phyloP scores from a whole-genome alignment of 176 grass and related monocot species.

The Triticum timopheevii region DNA sequence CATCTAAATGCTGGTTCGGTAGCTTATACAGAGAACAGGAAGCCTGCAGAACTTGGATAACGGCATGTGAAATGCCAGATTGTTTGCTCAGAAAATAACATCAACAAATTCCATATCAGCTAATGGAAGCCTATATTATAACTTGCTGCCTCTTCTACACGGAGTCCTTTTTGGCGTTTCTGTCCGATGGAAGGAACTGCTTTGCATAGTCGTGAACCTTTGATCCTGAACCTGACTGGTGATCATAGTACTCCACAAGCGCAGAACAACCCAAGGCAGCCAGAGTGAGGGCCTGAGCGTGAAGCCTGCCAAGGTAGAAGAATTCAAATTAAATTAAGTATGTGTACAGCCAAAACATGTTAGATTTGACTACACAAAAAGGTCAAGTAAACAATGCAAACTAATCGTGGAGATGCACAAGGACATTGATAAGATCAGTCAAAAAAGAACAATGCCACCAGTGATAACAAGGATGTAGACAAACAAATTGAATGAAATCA shows the following conservation, averaged over 20 bases:
- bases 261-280: constrained; percentile 82
- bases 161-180: constrained; percentile 41
- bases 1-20: constrained; percentile 9
- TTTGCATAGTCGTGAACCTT: constrained; percentile 70
- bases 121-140: background rate
- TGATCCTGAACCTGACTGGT: constrained; percentile 60
- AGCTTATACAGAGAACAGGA: constrained; percentile 1
- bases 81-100: constrained; percentile 1
- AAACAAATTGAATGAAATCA: too few species aligned
- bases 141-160: background rate
- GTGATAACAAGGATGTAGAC: too few species aligned
- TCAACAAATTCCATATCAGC: background rate
- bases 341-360: background rate
- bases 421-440: background rate
- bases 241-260: constrained; percentile 87
- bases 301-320: constrained; percentile 49
- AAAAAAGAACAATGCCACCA: too few species aligned
- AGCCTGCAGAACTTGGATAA: background rate
- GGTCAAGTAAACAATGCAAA: background rate
- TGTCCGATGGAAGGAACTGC: constrained; percentile 43
- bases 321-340: background rate
- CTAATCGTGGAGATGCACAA: background rate
- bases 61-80: background rate
- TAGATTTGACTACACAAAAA: background rate
- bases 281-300: constrained; percentile 91